Conservation (phyloP, 495 filamentous ascomycete genomes). For the Elaphomyces granulatus region DNA sequence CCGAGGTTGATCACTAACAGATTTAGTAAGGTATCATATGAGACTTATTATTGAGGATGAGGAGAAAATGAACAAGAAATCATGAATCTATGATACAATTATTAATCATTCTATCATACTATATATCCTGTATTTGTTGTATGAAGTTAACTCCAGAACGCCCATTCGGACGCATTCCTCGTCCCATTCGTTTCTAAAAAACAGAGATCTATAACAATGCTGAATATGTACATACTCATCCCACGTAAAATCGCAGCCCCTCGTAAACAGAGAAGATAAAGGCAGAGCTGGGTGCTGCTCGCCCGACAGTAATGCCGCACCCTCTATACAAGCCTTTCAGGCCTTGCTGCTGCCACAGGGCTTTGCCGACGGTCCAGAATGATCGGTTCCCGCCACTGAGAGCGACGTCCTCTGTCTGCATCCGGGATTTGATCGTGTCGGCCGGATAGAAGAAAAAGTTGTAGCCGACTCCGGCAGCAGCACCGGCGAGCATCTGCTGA, state of each 20-base stretch:
- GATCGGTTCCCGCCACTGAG: conserved; percentile 25
- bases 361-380: conserved; percentile 53
- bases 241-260: conserved; percentile 54
- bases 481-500: conserved; percentile 78
- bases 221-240: no score
- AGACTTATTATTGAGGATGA: no score
- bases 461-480: conserved; percentile 81
- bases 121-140: no score
- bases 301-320: conserved; percentile 80
- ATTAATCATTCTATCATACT: no score
- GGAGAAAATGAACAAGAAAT: no score
- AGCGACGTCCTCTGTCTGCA: conserved; percentile 73
- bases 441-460: conserved; percentile 96
- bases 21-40: no score
- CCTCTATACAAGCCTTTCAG: conserved; percentile 78
- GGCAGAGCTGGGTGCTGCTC: conserved; percentile 85
- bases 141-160: no score
- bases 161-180: no score
- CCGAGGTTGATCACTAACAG: no score
- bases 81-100: no score
- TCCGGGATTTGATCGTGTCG: conserved; percentile 89
- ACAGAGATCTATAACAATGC: no score
- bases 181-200: no score
- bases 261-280: conserved; percentile 95
- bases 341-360: conserved; percentile 69